A percentile compares a stretch with the other conserved stretches of the same genome.
These are phyloP conservation scores for Apostasia shenzhenica DNA, from an alignment of 106 monocot genomes.

Conservation along the genomic window DNA sequence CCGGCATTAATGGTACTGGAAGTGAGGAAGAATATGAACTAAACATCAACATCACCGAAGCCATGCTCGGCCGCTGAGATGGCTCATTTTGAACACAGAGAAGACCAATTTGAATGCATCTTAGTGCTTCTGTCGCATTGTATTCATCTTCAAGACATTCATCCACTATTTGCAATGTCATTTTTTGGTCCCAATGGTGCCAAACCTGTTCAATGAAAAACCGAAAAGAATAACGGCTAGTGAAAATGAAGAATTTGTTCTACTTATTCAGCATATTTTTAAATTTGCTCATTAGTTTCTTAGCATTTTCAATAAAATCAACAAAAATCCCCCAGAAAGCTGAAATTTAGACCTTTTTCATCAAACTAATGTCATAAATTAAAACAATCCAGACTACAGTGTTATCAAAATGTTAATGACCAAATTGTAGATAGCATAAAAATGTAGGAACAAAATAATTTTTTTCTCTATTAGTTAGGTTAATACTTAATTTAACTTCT, in stretches of 20 bases:
- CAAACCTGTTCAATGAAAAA: background rate
- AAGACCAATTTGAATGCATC: background rate
- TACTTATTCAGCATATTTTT: too few relatives aligned
- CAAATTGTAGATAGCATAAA: background rate
- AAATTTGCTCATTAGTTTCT: too few relatives aligned
- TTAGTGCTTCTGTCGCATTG: background rate
- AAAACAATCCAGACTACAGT: too few relatives aligned
- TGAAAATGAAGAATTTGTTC: too few relatives aligned
- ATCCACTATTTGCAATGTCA: background rate
- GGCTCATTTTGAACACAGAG: background rate
- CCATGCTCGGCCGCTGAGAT: background rate
- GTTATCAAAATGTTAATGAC: too few relatives aligned
- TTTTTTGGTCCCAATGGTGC: background rate
- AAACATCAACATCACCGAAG: background rate
- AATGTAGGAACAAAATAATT: background rate
- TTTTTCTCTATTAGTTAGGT: background rate
- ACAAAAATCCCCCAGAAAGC: too few relatives aligned
- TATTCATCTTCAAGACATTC: background rate
- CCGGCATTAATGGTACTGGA: background rate
- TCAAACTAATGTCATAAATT: too few relatives aligned
- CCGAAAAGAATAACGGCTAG: too few relatives aligned
- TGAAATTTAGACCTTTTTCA: too few relatives aligned
- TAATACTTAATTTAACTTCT: background rate
- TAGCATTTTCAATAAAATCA: background rate
- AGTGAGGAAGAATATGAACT: background rate